Evolutionary conservation across 331 rosid genomes (phyloP), one percentile per base, ranked within the genome.

Genomic region (Arachis monticola): DNA sequence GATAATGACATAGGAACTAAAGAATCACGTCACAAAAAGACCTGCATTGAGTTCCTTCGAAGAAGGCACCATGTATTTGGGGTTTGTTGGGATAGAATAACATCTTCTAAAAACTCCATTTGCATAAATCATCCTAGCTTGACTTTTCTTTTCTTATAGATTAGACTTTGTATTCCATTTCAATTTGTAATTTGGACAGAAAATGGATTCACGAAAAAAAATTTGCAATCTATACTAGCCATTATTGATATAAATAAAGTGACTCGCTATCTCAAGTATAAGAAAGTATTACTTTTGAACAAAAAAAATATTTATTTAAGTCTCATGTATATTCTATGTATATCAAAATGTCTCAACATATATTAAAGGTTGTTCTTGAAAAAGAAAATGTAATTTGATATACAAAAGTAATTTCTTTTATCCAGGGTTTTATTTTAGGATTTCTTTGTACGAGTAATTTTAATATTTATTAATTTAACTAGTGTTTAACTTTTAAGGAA

Each of bases 1-100:
- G 2, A 86, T 74, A 31, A 87, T 86, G 56, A 93, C 80, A 76
- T 67, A 88, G 35, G 9, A 74, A 64, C 82, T 62, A 50, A 93
- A 85, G 78, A 93, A 93, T 74, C 96, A 77, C 59, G 91, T 82
- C 40, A 86, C 88, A n/a, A 88, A 88, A 64, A 88, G 77, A n/a
- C 93, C 90, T 5, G 93, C 96, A 10, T 87, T 97, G 9, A 83
- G 82, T 87, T 93, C 97, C 51, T 68, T 76, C 78, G 90, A 78
- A n/a, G 97, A 93, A 12, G 91, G 97, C 55, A 80, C 96, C 98
- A 93, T 91, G 80, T 85, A 90, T 79, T 89, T 91, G 5, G 98
- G 96, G 68, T 93, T 85, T 79, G 83, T 81, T 72, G 81, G 74
- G 65, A 85, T 86, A 41, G 84, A 66, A 74, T 67, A 85, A 31